phyloP scores from a whole-genome alignment of 768 basidiomycete species.

The Suillus subalutaceus region DNA sequence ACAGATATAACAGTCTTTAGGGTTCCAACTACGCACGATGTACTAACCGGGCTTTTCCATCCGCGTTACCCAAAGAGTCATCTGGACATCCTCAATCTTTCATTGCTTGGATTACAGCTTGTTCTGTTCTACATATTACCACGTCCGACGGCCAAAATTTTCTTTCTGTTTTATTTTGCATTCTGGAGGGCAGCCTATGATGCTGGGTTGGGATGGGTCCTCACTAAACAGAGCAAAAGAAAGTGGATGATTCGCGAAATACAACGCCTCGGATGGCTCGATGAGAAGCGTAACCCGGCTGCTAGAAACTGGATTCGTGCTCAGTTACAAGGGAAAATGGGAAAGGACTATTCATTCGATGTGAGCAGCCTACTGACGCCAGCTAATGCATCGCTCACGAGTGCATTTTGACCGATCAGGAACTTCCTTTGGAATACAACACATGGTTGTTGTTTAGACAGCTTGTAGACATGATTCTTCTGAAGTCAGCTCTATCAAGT shows the following conservation, averaged over 20 bases:
- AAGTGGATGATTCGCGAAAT: constrained; percentile 90
- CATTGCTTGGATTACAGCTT: constrained; percentile 75
- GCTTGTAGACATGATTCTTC: constrained; percentile 91
- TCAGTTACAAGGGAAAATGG: constrained; percentile 92
- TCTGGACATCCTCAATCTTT: constrained; percentile 84
- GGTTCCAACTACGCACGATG: constrained; percentile 91
- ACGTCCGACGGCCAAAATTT: constrained; percentile 50
- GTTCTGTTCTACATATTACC: constrained; percentile 72
- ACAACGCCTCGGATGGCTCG: constrained; percentile 86
- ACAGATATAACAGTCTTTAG: constrained; percentile 69
- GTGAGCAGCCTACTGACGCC: constrained; percentile 44
- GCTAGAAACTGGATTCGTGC: constrained; percentile 82
- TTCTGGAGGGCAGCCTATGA: constrained; percentile 95
- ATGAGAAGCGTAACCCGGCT: constrained; percentile 60
- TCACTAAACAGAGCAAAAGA: constrained; percentile 94
- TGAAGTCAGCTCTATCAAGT: constrained; percentile 67
- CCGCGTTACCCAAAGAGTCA: constrained; percentile 86
- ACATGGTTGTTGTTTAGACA: constrained; percentile 96
- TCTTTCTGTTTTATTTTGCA: constrained; percentile 90
- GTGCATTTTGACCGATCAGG: constrained; percentile 43
- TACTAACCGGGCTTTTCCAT: constrained; percentile 82
- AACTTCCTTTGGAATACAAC: constrained; percentile 92
- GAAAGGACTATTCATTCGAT: constrained; percentile 90
- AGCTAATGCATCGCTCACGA: constrained; percentile 4
- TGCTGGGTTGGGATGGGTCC: constrained; percentile 89